Percentiles rank a stretch among this genome's conserved stretches.
These are phyloP conservation scores for Phaeotremella skinneri DNA, from an alignment of 768 basidiomycete genomes.

Conservation along the genomic window DNA sequence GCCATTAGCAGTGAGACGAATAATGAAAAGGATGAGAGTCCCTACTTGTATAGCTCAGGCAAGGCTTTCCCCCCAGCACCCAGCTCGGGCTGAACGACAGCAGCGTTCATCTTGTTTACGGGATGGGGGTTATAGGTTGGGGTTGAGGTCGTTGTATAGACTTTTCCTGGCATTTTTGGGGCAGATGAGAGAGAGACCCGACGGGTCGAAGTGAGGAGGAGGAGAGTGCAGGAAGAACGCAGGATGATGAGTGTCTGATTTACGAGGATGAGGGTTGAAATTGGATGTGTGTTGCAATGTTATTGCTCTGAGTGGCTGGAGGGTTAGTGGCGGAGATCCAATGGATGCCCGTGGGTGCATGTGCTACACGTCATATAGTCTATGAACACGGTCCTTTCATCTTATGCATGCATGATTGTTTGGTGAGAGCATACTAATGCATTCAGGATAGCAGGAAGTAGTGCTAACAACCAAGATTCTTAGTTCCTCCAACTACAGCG, in stretches of 20 bases:
- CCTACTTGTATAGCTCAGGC: slow-evolving; percentile 48
- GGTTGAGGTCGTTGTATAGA: background rate
- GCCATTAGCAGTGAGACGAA: background rate
- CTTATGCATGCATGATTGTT: background rate
- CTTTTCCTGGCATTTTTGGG: background rate
- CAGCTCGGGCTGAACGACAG: slow-evolving; percentile 8
- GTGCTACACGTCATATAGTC: no score
- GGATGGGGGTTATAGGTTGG: slow-evolving; percentile 11
- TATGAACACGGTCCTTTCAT: no score
- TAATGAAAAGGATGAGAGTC: slow-evolving; percentile 2
- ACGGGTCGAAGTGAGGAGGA: background rate
- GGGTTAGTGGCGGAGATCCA: background rate
- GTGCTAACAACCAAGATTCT: background rate
- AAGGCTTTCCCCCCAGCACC: slow-evolving; percentile 49
- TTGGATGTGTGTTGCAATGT: background rate
- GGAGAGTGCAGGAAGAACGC: background rate
- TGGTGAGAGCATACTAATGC: no score
- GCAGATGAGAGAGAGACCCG: no score
- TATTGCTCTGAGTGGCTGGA: background rate
- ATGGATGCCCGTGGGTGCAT: background rate
- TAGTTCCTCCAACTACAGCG: background rate
- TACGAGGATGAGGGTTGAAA: background rate
- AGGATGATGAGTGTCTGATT: background rate
- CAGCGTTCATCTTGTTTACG: slow-evolving; percentile 20
- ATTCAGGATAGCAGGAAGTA: no score